Evolutionary conservation across 305 asterid genomes (phyloP), one percentile per base, ranked within the genome.

Genomic region (Plantago lanceolata): DNA sequence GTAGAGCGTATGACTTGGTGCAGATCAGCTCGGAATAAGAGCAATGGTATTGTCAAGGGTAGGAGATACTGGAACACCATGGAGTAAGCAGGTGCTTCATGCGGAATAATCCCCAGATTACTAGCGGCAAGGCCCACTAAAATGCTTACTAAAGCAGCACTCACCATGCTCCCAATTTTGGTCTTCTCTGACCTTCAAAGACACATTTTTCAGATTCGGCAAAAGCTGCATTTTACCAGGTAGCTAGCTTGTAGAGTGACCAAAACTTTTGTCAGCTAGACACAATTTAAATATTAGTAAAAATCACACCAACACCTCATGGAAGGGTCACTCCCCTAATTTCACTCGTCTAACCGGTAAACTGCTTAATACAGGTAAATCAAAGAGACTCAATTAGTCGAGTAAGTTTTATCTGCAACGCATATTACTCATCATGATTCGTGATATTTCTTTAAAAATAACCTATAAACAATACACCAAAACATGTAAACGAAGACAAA

Each of bases 171-270:
- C 73, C 96, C 97, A 53, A 90, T 81, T 76, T 82, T 82, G 19
- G 90, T 87, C 87, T 84, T 90, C 84, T 87, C 96, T 56, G 87
- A 79, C 97, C 95, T 86, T 76, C 73, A 70, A 6, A 64, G 55
- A 70, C 16, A 64, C 58, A 55, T 70, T 31, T 55, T 65, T 61
- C 72, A 61, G 33, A 50, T 60, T 69, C 67, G 4, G 3, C 16
- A 29, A 56, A 56, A 26, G 3, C 59, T 28, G 31, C 58, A 13
- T 11, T 54, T 21, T 18, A 20, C 8, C 9, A 33, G 40, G 4
- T 33, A 33, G 40, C 6, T 33, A 33, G 6, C 6, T 33, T 7
- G 9, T 4, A 7, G 2, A 2, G 4, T 33, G 9, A n/a, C n/a
- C n/a, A n/a, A n/a, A n/a, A n/a, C n/a, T n/a, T n/a, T n/a, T n/a